phyloP scores from a whole-genome alignment of 176 grass and related monocot species.

The Juncus inflexus region DNA sequence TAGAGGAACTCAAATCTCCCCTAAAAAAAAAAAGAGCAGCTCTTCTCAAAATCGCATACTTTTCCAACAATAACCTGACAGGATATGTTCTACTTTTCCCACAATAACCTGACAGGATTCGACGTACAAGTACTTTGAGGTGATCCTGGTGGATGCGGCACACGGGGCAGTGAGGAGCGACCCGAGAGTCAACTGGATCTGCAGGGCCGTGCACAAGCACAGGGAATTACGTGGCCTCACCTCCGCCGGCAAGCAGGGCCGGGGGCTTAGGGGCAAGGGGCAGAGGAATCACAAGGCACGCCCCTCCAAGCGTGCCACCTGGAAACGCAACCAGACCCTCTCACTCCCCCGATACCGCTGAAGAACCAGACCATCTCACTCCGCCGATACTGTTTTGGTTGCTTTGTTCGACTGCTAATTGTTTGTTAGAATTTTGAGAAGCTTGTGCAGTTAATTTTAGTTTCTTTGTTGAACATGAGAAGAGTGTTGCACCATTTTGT shows the following conservation, averaged over 20 bases:
- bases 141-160: constrained; percentile 58
- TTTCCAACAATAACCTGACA: too few species aligned
- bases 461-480: too few species aligned
- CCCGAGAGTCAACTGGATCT: constrained; percentile 84
- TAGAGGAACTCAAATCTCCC: too few species aligned
- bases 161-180: constrained; percentile 61
- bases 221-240: constrained; percentile 84
- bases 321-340: constrained; percentile 79
- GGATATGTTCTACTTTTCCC: too few species aligned
- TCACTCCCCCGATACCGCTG: constrained; percentile 81
- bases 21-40: too few species aligned
- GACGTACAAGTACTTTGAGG: constrained; percentile 30
- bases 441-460: too few species aligned
- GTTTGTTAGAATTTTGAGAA: too few species aligned
- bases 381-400: too few species aligned
- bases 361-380: constrained; percentile 11
- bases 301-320: constrained; percentile 72
- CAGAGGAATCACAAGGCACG: constrained; percentile 52
- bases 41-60: too few species aligned
- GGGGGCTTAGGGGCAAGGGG: constrained; percentile 77
- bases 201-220: constrained; percentile 78
- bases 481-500: too few species aligned
- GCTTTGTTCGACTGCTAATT: too few species aligned
- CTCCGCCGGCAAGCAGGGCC: constrained; percentile 80
- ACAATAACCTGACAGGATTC: too few species aligned